These are phyloP conservation scores for Lactarius vividus DNA, from an alignment of 768 basidiomycete genomes.

Conservation along the genomic window DNA sequence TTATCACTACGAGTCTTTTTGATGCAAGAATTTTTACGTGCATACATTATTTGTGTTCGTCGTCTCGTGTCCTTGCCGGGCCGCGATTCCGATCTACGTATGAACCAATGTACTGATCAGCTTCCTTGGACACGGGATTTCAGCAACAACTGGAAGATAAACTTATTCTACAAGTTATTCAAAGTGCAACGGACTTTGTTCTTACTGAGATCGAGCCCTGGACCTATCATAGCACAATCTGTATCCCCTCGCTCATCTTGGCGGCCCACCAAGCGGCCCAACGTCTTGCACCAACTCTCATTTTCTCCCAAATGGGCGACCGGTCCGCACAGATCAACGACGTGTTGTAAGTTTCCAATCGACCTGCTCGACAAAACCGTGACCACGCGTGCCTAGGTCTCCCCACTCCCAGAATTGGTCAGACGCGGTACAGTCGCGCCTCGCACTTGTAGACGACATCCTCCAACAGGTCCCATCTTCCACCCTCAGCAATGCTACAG, in stretches of 20 bases:
- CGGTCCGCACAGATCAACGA: background rate
- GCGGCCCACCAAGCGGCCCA: no score
- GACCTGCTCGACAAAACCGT: background rate
- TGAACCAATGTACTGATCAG: background rate
- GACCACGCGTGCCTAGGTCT: slow-evolving; percentile 1
- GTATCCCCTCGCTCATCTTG: background rate
- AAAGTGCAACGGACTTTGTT: background rate
- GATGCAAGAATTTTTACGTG: background rate
- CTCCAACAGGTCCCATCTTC: slow-evolving; percentile 14
- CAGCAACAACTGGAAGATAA: background rate
- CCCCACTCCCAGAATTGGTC: slow-evolving; percentile 16
- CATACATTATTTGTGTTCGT: background rate
- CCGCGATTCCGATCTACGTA: background rate
- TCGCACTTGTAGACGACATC: slow-evolving; percentile 15
- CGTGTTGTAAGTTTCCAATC: slow-evolving; percentile 14
- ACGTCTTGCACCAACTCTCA: background rate
- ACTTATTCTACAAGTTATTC: background rate
- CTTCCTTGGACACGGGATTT: background rate
- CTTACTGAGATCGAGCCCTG: background rate
- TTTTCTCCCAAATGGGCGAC: slow-evolving; percentile 8
- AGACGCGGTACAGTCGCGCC: slow-evolving; percentile 16
- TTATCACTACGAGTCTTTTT: background rate
- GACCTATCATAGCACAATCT: background rate
- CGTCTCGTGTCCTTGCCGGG: no score
- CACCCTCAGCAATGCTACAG: slow-evolving; percentile 2